A percentile compares a stretch with the other conserved stretches of the same genome.
Evolutionary conservation across 495 filamentous ascomycete genomes (phyloP).

Genomic region (Tuber borchii): DNA sequence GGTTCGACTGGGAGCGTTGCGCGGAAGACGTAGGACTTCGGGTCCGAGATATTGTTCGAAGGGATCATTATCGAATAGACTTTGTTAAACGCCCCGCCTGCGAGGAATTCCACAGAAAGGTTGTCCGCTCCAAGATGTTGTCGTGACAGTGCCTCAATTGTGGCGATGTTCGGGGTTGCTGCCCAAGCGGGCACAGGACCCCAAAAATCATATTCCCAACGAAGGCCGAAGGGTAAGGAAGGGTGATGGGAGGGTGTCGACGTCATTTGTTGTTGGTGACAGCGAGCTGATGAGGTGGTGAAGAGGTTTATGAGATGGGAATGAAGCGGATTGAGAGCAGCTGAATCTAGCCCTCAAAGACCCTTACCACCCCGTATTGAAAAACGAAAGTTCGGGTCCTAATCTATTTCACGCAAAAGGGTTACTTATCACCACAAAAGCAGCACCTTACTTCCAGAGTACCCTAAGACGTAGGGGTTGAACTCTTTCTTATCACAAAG

Average conservation of each 20-base stretch:
- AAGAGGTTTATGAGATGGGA: background rate
- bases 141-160: slow-evolving; percentile 10
- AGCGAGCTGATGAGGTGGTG: background rate
- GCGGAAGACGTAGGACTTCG: no score
- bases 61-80: slow-evolving; percentile 14
- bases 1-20: slow-evolving; percentile 41
- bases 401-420: no score
- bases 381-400: no score
- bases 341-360: no score
- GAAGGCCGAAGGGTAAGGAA: background rate
- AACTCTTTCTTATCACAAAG: no score
- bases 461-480: no score
- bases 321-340: no score
- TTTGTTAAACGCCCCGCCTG: slow-evolving; percentile 22
- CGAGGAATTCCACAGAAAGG: slow-evolving; percentile 16
- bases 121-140: slow-evolving; percentile 9
- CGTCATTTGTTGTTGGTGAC: background rate
- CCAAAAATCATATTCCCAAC: background rate
- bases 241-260: background rate
- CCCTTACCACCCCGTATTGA: no score
- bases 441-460: no score
- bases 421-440: no score
- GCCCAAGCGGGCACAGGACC: background rate
- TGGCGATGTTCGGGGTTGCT: slow-evolving; percentile 7
- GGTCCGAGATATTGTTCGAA: slow-evolving; percentile 1